Evolutionary conservation across 352 stramenopile genomes (phyloP).

Genomic region (Globisporangium alternatum): DNA sequence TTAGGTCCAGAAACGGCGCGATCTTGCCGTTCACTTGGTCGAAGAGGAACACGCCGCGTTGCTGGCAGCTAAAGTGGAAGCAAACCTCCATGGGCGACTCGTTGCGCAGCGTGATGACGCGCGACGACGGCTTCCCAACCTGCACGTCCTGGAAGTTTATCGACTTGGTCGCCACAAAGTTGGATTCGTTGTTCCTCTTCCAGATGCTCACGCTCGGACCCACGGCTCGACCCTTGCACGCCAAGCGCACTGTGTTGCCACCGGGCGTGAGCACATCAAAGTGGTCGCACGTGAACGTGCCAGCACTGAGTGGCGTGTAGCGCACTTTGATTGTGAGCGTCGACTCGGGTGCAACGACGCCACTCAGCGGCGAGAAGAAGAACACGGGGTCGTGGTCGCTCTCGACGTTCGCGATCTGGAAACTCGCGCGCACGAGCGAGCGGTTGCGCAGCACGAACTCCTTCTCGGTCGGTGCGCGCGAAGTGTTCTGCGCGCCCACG

Average conservation of each 20-base stretch:
- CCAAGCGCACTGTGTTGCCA: constrained; percentile 78
- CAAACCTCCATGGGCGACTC: constrained; percentile 62
- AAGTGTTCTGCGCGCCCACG: constrained; percentile 47
- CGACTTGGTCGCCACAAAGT: constrained; percentile 66
- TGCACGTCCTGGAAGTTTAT: constrained; percentile 90
- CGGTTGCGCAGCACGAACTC: constrained; percentile 89
- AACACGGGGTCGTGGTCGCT: constrained; percentile 86
- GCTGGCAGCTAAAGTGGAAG: constrained; percentile 80
- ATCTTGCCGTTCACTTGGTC: constrained; percentile 75
- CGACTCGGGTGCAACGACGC: constrained; percentile 76
- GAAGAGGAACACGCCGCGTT: constrained; percentile 85
- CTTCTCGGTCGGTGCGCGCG: constrained; percentile 50
- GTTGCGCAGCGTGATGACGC: constrained; percentile 85
- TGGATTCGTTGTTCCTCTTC: constrained; percentile 78
- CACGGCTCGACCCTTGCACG: constrained; percentile 64
- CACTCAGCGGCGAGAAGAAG: constrained; percentile 62
- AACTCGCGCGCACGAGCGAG: constrained; percentile 87
- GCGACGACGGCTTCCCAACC: constrained; percentile 48
- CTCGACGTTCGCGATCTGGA: constrained; percentile 72
- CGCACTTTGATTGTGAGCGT: constrained; percentile 61
- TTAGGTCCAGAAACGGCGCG: constrained; percentile 66
- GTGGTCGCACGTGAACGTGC: constrained; percentile 89
- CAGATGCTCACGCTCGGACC: constrained; percentile 68
- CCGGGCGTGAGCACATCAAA: constrained; percentile 89
- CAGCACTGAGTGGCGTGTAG: constrained; percentile 79